Conservation (phyloP, 441 rosid species). For the Brassica balearica region DNA sequence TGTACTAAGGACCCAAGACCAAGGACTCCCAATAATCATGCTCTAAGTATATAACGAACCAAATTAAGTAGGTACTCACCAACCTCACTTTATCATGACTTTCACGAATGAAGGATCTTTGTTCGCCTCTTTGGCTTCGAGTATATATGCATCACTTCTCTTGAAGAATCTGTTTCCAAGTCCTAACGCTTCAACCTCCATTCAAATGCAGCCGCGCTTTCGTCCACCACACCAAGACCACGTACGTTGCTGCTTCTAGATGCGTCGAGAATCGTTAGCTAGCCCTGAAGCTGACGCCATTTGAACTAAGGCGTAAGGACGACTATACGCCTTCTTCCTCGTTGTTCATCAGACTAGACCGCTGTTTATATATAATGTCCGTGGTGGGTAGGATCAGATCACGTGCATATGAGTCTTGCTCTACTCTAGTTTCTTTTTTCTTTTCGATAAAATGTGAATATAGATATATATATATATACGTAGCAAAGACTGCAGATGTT, state of each 20-base stretch:
- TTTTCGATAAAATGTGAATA: too few species aligned
- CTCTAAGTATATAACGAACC: not conserved
- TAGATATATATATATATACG: too few species aligned
- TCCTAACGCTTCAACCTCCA: slow-evolving; percentile 67
- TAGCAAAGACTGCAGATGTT: too few species aligned
- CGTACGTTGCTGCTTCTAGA: slow-evolving; percentile 37
- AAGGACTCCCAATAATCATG: too few species aligned
- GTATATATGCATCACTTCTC: slow-evolving; percentile 48
- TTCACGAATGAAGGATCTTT: not conserved
- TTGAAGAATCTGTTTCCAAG: slow-evolving; percentile 28
- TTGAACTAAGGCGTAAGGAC: too few species aligned
- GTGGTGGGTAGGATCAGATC: too few species aligned
- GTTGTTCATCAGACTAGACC: too few species aligned
- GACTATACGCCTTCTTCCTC: too few species aligned
- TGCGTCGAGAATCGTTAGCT: slow-evolving; percentile 11
- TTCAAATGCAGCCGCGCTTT: slow-evolving; percentile 41
- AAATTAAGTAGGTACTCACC: not conserved
- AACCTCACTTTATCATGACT: not conserved
- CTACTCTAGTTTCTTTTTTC: too few species aligned
- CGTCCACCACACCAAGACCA: slow-evolving; percentile 51
- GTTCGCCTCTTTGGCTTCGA: slow-evolving; percentile 86
- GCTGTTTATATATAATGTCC: too few species aligned
- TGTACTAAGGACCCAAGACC: too few species aligned
- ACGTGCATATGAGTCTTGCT: too few species aligned
- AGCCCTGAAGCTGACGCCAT: not conserved